Conservation (phyloP, 306 rosid species). For the Begonia loranthoides region DNA sequence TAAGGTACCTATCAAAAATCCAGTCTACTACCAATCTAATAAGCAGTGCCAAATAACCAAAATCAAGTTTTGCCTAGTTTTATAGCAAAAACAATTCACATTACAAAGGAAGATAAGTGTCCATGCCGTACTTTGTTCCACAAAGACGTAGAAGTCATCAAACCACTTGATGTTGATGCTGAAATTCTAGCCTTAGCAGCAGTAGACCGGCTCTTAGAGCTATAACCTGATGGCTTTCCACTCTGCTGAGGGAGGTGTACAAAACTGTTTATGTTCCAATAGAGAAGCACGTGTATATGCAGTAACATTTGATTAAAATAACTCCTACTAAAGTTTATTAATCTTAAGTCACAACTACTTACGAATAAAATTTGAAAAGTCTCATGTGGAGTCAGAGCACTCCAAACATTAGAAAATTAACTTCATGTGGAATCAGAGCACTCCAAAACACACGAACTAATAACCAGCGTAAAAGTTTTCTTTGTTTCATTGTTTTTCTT, state of each 20-base stretch:
- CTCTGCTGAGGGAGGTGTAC: constrained; percentile 25
- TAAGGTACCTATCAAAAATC: not conserved
- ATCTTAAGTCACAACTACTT: too few relatives aligned
- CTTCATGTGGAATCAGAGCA: too few relatives aligned
- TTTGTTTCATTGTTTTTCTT: too few relatives aligned
- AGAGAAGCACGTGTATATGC: not conserved
- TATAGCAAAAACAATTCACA: not conserved
- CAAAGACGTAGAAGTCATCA: constrained; percentile 22
- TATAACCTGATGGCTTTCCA: constrained; percentile 42
- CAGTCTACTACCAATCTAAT: too few relatives aligned
- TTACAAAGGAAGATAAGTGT: constrained; percentile 1
- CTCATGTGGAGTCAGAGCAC: too few relatives aligned
- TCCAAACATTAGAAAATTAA: too few relatives aligned
- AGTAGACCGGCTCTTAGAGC: constrained; percentile 44
- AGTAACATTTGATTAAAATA: not conserved
- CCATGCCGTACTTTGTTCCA: constrained; percentile 57
- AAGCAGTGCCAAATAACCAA: too few relatives aligned
- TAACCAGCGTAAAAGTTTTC: too few relatives aligned
- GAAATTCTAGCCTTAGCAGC: constrained; percentile 41
- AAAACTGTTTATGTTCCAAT: constrained; percentile 2
- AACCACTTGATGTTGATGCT: constrained; percentile 18
- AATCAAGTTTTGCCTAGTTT: too few relatives aligned
- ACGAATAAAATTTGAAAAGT: too few relatives aligned
- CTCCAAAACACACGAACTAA: too few relatives aligned
- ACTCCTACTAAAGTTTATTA: not conserved